Percentiles rank a stretch among this genome's conserved stretches.
These are phyloP conservation scores for Clarireedia monteithiana DNA, from an alignment of 2,329 filamentous ascomycete species.

Conservation along the genomic window DNA sequence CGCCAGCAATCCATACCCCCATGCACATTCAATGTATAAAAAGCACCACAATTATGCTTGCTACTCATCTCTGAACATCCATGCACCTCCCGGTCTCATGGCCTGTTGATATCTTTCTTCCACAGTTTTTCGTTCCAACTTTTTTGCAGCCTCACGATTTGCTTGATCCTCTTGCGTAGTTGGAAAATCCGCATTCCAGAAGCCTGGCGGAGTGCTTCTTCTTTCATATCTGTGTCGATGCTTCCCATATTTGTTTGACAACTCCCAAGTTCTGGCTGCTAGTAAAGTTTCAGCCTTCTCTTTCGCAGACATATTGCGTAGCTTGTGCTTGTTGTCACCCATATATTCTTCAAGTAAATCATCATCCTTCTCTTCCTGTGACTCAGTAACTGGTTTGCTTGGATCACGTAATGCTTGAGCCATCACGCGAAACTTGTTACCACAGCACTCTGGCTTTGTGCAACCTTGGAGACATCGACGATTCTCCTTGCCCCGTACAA, in stretches of 20 bases:
- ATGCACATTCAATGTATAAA: not conserved
- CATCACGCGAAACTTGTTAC: constrained; percentile 30
- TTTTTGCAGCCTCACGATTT: constrained; percentile 58
- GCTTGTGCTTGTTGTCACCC: constrained; percentile 48
- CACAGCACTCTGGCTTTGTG: constrained; percentile 47
- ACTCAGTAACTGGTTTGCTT: constrained; percentile 13
- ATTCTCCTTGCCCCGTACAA: constrained; percentile 49
- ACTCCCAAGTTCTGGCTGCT: constrained; percentile 64
- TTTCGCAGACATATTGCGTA: constrained; percentile 48
- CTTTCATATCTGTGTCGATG: constrained; percentile 71
- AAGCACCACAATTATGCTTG: not conserved
- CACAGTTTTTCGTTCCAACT: constrained; percentile 55
- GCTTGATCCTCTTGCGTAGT: constrained; percentile 70
- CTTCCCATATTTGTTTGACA: constrained; percentile 69
- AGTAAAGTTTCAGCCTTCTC: constrained; percentile 61
- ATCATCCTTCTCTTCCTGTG: constrained; percentile 36
- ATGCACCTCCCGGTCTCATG: constrained; percentile 66
- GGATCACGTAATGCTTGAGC: constrained; percentile 19
- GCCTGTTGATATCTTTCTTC: constrained; percentile 74
- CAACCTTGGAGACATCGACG: constrained; percentile 56
- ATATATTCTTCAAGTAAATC: constrained; percentile 48
- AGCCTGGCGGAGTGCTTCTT: constrained; percentile 70
- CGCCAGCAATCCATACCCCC: not conserved
- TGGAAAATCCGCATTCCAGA: constrained; percentile 87
- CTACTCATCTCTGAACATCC: constrained; percentile 73